Base-by-base conservation (phyloP, 2,329 filamentous ascomycete species). In the Escovopsis sp. region DNA sequence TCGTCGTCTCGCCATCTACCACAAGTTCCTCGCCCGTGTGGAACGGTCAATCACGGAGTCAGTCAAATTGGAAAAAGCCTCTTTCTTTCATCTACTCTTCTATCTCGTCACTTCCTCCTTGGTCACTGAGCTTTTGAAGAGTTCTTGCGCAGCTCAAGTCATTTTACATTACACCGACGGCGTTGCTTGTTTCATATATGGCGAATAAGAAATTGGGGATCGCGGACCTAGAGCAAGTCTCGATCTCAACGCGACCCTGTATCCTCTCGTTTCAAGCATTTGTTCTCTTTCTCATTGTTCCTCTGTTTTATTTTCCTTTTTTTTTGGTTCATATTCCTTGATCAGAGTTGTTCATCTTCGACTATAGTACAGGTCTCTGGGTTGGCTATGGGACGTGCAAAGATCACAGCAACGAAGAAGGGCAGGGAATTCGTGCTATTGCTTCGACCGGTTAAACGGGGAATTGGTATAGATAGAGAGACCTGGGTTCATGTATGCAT, bases 391-490 rank as follows among this genome's bases (percentile, higher is more conserved):
- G 44, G 44, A 38, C 36, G 43, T 43, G 44, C 44, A 38, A 45
- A 43, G 42, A 44, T 38, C 39, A 36, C 41, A 47, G 43, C 26
- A 30, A 30, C 9, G 33, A 47, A 44, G 48, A 43, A 30, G 41
- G 47, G 44, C 42, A 40, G 37, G 43, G 40, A 50, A 39, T 50
- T 9, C 26, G 26, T 52, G 51, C 49, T 53, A 54, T 55, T 53
- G 50, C 49, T 55, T 55, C 42, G 47, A 55, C 50, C 48, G 55
- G 49, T 49, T 54, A 57, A 59, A 6, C 9, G 26, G 26, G 26
- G 26, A 30, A 30, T 30, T 51, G 58, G 46, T 51, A 61, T 59
- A 62, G 58, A 62, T 53, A 59, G 53, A 61, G 45, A 50, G 43
- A 49, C 35, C 45, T 46, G 42, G 51, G 48, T 50, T 47, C 43